phyloP scores from a whole-genome alignment of 2,329 filamentous ascomycete species.

The Colletotrichum nymphaeae region DNA sequence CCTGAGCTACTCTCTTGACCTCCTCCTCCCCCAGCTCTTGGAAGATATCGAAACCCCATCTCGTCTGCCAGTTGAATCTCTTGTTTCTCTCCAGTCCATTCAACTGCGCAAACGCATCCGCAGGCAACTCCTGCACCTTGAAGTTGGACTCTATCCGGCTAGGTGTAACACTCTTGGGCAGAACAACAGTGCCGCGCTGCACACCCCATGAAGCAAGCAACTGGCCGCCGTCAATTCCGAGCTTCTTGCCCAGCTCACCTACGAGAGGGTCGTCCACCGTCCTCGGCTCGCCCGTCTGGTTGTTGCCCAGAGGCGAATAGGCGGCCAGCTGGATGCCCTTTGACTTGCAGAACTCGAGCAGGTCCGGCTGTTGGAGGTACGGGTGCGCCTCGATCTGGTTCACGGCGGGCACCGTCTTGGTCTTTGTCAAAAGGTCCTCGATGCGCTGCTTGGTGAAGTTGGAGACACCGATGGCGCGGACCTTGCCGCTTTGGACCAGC shows the following conservation, averaged over 20 bases:
- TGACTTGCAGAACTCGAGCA: conserved; percentile 66
- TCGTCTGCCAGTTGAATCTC: conserved; percentile 54
- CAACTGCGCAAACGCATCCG: conserved; percentile 49
- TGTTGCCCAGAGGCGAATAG: conserved; percentile 74
- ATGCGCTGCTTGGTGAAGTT: conserved; percentile 59
- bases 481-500: conserved; percentile 51
- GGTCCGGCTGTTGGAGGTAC: conserved; percentile 70
- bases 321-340: conserved; percentile 72
- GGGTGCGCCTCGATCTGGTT: conserved; percentile 80
- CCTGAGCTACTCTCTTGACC: conserved; percentile 46
- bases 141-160: conserved; percentile 75
- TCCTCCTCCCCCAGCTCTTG: conserved; percentile 52
- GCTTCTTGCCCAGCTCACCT: conserved; percentile 56
- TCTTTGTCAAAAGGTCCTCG: conserved; percentile 57
- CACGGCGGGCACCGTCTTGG: conserved; percentile 67
- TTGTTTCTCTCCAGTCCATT: conserved; percentile 53
- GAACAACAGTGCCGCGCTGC: conserved; percentile 72
- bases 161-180: conserved; percentile 77
- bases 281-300: conserved; percentile 54
- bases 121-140: conserved; percentile 50
- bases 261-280: conserved; percentile 62
- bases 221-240: conserved; percentile 52
- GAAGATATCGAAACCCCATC: conserved; percentile 59
- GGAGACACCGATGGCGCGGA: conserved; percentile 60
- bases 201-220: conserved; percentile 69